A percentile compares a stretch with the other conserved stretches of the same genome.
These are phyloP conservation scores for Solanum lignicaule DNA, from an alignment of 257 asterid genomes.

Conservation along the genomic window DNA sequence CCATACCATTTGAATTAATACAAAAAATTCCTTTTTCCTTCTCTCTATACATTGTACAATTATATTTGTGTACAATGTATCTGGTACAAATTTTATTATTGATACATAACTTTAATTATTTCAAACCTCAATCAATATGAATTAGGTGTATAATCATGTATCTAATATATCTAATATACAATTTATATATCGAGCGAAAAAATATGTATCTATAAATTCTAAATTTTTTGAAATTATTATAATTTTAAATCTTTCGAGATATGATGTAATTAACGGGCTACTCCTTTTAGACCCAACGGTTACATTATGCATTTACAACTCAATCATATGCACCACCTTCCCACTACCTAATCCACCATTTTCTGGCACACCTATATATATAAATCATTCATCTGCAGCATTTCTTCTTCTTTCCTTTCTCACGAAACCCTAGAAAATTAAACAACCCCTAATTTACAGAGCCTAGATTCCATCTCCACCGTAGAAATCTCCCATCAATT, in stretches of 20 bases:
- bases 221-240: accelerated
- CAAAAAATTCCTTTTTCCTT: too few relatives aligned
- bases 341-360: background rate
- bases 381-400: background rate
- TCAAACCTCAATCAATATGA: too few relatives aligned
- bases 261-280: accelerated
- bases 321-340: background rate
- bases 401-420: background rate
- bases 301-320: background rate
- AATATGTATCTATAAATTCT: too few relatives aligned
- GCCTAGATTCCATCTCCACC: conserved; percentile 6
- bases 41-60: too few relatives aligned
- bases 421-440: conserved; percentile 10
- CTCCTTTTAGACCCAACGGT: background rate
- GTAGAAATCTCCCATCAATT: background rate
- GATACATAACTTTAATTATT: too few relatives aligned
- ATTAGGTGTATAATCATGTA: too few relatives aligned
- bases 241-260: too few relatives aligned
- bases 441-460: background rate
- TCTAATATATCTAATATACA: too few relatives aligned
- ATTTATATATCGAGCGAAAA: too few relatives aligned
- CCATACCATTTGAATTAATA: too few relatives aligned
- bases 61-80: too few relatives aligned
- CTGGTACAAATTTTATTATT: accelerated
- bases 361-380: too few relatives aligned